These are phyloP conservation scores for Mimosa bimucronata DNA, from an alignment of 306 rosid species.

Conservation along the genomic window DNA sequence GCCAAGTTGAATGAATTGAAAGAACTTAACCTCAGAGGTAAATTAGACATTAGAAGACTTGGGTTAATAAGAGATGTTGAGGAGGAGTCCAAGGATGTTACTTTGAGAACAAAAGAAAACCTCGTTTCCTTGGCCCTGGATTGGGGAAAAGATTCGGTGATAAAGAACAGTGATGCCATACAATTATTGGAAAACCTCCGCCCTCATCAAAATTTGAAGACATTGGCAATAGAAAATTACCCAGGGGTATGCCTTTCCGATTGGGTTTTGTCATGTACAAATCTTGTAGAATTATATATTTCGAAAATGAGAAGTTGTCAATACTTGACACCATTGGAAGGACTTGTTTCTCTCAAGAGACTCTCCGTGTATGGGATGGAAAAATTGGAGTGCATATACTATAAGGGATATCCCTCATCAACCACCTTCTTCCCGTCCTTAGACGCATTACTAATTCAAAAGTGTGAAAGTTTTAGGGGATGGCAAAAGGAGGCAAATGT, in stretches of 20 bases:
- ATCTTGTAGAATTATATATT: neutral
- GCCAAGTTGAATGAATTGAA: neutral
- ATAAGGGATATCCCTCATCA: neutral
- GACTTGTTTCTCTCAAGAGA: neutral
- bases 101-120: neutral
- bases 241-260: neutral
- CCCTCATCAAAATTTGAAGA: constrained; percentile 6
- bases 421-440: neutral
- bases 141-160: fast-evolving
- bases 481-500: neutral
- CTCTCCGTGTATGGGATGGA: neutral
- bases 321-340: neutral
- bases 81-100: neutral
- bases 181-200: neutral
- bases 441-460: fast-evolving
- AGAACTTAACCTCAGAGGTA: neutral
- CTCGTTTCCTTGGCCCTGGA: neutral
- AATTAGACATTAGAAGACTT: neutral
- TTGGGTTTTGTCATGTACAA: neutral
- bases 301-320: neutral
- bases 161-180: neutral
- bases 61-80: neutral
- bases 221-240: fast-evolving
- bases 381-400: neutral
- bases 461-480: neutral